phyloP scores from a whole-genome alignment of 345 rosid genomes.

The Reutealis trisperma region DNA sequence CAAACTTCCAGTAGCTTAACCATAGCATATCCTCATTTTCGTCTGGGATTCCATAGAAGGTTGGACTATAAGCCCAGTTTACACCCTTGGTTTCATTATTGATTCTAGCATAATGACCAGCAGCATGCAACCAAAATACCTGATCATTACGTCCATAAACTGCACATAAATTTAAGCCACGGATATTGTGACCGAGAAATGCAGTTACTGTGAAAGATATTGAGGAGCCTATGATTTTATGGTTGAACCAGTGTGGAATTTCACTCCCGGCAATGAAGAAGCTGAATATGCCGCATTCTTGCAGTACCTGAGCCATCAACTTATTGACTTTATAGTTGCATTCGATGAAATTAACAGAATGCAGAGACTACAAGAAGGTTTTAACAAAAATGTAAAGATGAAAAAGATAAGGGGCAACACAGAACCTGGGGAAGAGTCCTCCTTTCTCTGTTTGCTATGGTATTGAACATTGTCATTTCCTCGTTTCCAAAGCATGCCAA shows the following conservation, averaged over 20 bases:
- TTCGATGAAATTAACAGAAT: background rate
- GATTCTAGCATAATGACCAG: slow-evolving; percentile 14
- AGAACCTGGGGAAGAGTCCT: slow-evolving; percentile 19
- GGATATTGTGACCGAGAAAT: background rate
- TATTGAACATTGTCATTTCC: slow-evolving; percentile 12
- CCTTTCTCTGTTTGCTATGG: slow-evolving; percentile 1
- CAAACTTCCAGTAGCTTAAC: slow-evolving; percentile 19
- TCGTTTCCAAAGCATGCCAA: background rate
- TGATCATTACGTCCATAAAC: background rate
- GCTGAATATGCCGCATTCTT: slow-evolving; percentile 18
- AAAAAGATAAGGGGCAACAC: background rate
- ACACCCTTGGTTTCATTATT: slow-evolving; percentile 7
- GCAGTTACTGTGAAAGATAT: slow-evolving; percentile 4
- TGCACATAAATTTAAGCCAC: slow-evolving; percentile 5
- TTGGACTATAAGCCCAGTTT: slow-evolving; percentile 17
- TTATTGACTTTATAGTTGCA: background rate
- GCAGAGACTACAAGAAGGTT: background rate
- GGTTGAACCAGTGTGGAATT: background rate
- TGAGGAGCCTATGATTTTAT: background rate
- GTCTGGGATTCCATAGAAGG: slow-evolving; percentile 13
- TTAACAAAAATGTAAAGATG: background rate
- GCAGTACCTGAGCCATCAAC: slow-evolving; percentile 14
- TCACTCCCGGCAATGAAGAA: slow-evolving; percentile 10
- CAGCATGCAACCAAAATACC: slow-evolving; percentile 1
- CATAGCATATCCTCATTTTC: slow-evolving; percentile 17